These are phyloP conservation scores for Ophiosphaerella herpotricha DNA, from an alignment of 2,329 filamentous ascomycete species.

Conservation along the genomic window DNA sequence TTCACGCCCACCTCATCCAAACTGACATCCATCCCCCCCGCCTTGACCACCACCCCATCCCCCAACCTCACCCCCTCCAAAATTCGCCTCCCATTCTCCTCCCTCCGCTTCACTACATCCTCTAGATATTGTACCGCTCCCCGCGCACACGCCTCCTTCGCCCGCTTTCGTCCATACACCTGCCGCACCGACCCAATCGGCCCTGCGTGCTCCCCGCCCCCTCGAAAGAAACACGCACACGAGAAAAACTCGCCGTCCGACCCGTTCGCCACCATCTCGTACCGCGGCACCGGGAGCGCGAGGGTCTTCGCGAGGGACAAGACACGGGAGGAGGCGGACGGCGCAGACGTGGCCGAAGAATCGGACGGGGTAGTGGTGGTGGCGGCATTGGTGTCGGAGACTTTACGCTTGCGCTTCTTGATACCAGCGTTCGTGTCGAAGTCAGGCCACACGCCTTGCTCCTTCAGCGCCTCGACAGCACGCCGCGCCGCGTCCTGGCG, in stretches of 20 bases:
- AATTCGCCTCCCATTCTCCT: conserved; percentile 18
- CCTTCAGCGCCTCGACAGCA: conserved; percentile 50
- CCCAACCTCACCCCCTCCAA: conserved; percentile 15
- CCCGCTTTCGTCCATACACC: conserved; percentile 55
- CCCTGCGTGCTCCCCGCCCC: conserved; percentile 22
- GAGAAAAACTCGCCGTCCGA: conserved; percentile 33
- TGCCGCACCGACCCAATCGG: conserved; percentile 49
- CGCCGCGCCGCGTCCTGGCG: conserved; percentile 47
- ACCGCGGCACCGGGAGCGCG: conserved; percentile 24
- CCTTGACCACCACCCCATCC: neutral
- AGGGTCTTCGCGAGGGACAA: conserved; percentile 25
- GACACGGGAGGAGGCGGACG: conserved; percentile 22
- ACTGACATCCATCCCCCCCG: neutral
- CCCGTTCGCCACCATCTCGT: neutral
- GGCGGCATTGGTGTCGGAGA: neutral
- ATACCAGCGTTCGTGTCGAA: conserved; percentile 23
- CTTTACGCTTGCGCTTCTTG: conserved; percentile 32
- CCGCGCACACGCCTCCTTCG: conserved; percentile 55
- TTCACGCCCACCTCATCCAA: conserved; percentile 1
- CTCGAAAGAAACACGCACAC: conserved; percentile 44
- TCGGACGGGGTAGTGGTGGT: neutral
- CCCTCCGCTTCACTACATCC: conserved; percentile 35
- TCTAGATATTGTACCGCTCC: conserved; percentile 47
- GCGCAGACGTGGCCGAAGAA: neutral
- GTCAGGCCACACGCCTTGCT: conserved; percentile 37